Evolutionary conservation across 2,329 filamentous ascomycete species (phyloP).

Genomic region (Sporothrix euskadiensis): DNA sequence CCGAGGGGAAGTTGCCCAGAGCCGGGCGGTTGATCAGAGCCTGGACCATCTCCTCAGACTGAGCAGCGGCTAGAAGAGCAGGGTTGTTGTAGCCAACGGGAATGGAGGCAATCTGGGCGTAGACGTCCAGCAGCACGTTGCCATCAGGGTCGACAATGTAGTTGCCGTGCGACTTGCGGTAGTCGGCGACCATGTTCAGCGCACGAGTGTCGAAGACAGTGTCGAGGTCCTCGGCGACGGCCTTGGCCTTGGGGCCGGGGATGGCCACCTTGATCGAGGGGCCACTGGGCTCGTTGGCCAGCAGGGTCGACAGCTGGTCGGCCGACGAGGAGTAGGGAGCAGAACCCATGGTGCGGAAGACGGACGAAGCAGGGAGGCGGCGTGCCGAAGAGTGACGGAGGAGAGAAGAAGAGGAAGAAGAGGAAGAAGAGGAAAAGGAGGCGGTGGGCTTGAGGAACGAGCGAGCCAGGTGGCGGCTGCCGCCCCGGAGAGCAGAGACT

Average conservation of each 20-base stretch:
- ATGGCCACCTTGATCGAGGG: constrained; percentile 62
- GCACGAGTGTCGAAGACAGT: constrained; percentile 83
- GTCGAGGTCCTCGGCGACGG: constrained; percentile 68
- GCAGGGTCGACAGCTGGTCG: constrained; percentile 35
- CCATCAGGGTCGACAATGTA: constrained; percentile 75
- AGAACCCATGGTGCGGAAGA: constrained; percentile 31
- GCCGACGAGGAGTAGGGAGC: constrained; percentile 28
- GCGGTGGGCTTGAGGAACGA: constrained; percentile 20
- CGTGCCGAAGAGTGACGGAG: constrained; percentile 9
- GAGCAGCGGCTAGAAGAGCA: constrained; percentile 66
- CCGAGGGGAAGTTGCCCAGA: constrained; percentile 84
- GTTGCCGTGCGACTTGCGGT: constrained; percentile 73
- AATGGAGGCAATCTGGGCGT: constrained; percentile 91
- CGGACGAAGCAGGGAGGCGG: constrained; percentile 1
- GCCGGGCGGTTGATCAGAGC: constrained; percentile 86
- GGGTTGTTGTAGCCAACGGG: constrained; percentile 93
- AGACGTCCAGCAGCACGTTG: constrained; percentile 73
- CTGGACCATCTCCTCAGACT: constrained; percentile 74
- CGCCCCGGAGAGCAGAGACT: constrained; percentile 28
- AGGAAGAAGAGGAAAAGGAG: constrained; percentile 1
- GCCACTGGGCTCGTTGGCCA: constrained; percentile 50
- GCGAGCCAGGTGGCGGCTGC: constrained; percentile 26
- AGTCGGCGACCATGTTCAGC: constrained; percentile 80
- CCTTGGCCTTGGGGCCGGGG: constrained; percentile 73
- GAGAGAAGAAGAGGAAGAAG: constrained; percentile 3